phyloP scores from a whole-genome alignment of 1,139 yeast species.

The Kodamaea sp. region DNA sequence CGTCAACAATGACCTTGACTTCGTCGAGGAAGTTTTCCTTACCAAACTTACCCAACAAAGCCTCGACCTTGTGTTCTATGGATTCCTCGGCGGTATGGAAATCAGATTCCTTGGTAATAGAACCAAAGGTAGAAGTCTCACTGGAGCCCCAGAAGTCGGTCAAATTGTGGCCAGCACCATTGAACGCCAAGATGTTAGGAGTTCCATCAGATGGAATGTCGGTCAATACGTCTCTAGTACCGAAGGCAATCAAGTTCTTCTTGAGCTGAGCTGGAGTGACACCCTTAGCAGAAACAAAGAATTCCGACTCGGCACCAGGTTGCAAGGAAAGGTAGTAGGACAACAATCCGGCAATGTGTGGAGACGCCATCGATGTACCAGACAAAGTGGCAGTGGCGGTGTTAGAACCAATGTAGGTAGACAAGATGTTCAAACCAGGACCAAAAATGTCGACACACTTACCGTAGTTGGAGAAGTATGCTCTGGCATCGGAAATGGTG shows the following conservation, averaged over 20 bases:
- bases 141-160: slow-evolving; percentile 74
- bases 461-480: slow-evolving; percentile 82
- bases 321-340: slow-evolving; percentile 89
- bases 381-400: slow-evolving; percentile 86
- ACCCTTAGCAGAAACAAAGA: slow-evolving; percentile 55
- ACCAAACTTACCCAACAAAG: slow-evolving; percentile 22
- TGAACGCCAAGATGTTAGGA: slow-evolving; percentile 86
- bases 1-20: slow-evolving; percentile 23
- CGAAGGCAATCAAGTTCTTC: slow-evolving; percentile 80
- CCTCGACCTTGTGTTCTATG: slow-evolving; percentile 21
- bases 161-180: slow-evolving; percentile 88
- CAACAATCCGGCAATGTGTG: slow-evolving; percentile 90
- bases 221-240: slow-evolving; percentile 65
- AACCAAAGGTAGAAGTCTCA: slow-evolving; percentile 6
- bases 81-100: slow-evolving; percentile 1
- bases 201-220: slow-evolving; percentile 76
- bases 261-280: slow-evolving; percentile 86
- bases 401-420: slow-evolving; percentile 86
- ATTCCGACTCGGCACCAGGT: slow-evolving; percentile 80
- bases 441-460: slow-evolving; percentile 84
- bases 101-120: slow-evolving; percentile 1
- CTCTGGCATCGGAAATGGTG: slow-evolving; percentile 71
- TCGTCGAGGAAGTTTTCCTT: slow-evolving; percentile 22
- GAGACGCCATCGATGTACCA: slow-evolving; percentile 99
- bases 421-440: slow-evolving; percentile 78